These are phyloP conservation scores for Basipetospora chlamydospora DNA, from an alignment of 2,329 filamentous ascomycete species.

Conservation along the genomic window DNA sequence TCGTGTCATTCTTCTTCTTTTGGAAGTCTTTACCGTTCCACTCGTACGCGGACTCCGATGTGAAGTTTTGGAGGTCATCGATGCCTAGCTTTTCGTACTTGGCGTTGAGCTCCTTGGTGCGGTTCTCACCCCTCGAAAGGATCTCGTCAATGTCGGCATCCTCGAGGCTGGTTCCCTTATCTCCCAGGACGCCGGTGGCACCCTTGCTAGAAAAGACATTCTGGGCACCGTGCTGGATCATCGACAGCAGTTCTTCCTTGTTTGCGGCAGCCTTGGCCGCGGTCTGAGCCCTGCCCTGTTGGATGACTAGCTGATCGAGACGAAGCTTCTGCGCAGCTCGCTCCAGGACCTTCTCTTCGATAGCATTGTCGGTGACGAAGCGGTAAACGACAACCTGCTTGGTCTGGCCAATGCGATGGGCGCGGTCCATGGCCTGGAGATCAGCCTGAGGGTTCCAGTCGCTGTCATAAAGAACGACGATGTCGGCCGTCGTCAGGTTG, in stretches of 20 bases:
- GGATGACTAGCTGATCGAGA: slow-evolving; percentile 92
- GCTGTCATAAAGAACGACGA: slow-evolving; percentile 91
- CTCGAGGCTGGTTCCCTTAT: slow-evolving; percentile 48
- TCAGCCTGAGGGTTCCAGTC: slow-evolving; percentile 99
- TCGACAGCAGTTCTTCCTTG: slow-evolving; percentile 88
- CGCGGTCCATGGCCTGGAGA: slow-evolving; percentile 96
- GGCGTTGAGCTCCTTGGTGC: slow-evolving; percentile 79
- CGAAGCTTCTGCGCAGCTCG: slow-evolving; percentile 92
- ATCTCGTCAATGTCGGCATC: slow-evolving; percentile 89
- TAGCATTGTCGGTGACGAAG: slow-evolving; percentile 94
- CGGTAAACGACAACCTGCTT: slow-evolving; percentile 96
- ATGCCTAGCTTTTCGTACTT: slow-evolving; percentile 96
- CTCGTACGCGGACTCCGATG: slow-evolving; percentile 91
- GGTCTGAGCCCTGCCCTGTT: slow-evolving; percentile 86
- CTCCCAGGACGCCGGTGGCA: slow-evolving; percentile 42
- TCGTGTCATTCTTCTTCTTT: slow-evolving; percentile 80
- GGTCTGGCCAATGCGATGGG: slow-evolving; percentile 94
- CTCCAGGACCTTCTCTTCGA: slow-evolving; percentile 96
- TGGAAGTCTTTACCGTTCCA: slow-evolving; percentile 98
- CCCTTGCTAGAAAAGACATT: slow-evolving; percentile 73
- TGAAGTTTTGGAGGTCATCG: slow-evolving; percentile 95
- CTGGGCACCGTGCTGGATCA: slow-evolving; percentile 99
- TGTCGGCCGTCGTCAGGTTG: slow-evolving; percentile 88
- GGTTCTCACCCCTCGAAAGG: slow-evolving; percentile 69
- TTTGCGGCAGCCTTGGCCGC: slow-evolving; percentile 83